phyloP scores from a whole-genome alignment of 768 basidiomycete genomes.

The Panus rudis region DNA sequence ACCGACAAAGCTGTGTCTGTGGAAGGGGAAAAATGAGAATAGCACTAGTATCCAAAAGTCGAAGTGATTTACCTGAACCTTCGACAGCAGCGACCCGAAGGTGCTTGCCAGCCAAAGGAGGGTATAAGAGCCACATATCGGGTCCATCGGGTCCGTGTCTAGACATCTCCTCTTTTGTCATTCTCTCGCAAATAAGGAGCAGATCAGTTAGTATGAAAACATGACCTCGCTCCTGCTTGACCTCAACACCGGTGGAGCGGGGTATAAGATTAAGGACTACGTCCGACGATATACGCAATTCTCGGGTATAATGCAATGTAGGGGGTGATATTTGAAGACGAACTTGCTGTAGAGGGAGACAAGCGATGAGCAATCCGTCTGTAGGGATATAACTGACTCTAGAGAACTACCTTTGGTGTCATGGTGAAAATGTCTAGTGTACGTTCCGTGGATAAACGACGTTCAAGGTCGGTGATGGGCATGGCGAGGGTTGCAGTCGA shows the following conservation, averaged over 20 bases:
- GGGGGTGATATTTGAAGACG: constrained; percentile 87
- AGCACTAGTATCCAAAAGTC: constrained; percentile 1
- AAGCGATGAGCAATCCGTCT: not conserved
- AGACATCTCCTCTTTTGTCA: constrained; percentile 57
- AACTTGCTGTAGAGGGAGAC: constrained; percentile 54
- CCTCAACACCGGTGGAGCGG: constrained; percentile 62
- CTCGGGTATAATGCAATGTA: constrained; percentile 67
- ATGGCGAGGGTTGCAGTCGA: constrained; percentile 46
- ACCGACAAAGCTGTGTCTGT: constrained; percentile 70
- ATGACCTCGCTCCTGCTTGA: constrained; percentile 72
- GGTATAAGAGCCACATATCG: constrained; percentile 92
- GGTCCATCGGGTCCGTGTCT: constrained; percentile 46
- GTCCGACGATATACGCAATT: constrained; percentile 65
- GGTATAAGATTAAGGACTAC: constrained; percentile 75
- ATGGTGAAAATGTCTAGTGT: constrained; percentile 95
- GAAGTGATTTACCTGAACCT: constrained; percentile 44
- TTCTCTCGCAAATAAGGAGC: constrained; percentile 84
- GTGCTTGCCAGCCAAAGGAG: constrained; percentile 92
- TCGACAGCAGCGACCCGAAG: constrained; percentile 59
- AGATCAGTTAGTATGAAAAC: constrained; percentile 89
- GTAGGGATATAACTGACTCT: constrained; percentile 1
- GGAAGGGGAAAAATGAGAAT: constrained; percentile 2
- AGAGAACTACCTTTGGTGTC: constrained; percentile 68
- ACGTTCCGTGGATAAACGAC: constrained; percentile 64
- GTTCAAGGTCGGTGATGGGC: constrained; percentile 74